Evolutionary conservation across 2,329 filamentous ascomycete species (phyloP), one percentile per base, ranked within the genome.

Genomic region (Lasiodiplodia sp.): DNA sequence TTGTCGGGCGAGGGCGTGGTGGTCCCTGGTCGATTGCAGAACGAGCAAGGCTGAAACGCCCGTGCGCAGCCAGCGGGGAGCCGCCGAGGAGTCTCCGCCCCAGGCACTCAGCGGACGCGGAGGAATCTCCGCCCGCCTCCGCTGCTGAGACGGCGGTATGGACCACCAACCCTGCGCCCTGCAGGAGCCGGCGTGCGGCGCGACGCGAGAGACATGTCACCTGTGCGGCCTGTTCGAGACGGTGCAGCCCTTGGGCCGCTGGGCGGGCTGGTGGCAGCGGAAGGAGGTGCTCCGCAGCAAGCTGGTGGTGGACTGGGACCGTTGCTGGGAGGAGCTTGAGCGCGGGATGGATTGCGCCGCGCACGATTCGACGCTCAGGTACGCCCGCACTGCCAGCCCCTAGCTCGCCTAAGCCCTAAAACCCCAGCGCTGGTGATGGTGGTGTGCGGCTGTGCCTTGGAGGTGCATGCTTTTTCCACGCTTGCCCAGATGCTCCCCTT

Each of bases 31-130:
- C 55, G 55, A 47, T 37, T 51, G 58, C 58, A 31, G 18, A 28
- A 16, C 40, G 62, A 47, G 63, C 63, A 66, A 44, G 63, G 51
- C 63, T 66, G 63, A 66, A 66, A 66, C 63, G 63, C 34, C 52
- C 37, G 51, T 66, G 51, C 51, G 21, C 52, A 25, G 47, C 38
- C 31, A 23, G 60, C 44, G 47, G 62, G 60, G 49, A 31, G 34
- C 18, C 37, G 25, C 44, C 62, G 47, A 37, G 60, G 60, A 51
- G 62, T n/a, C 21, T 23, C 47, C 47, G 47, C 38, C 31, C 44
- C 18, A 16, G 37, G 62, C 44, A 53, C 8, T 55, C 21, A 56
- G 51, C 49, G 31, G 34, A 3, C 11, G 14, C 51, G 63, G 63
- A 66, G 52, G 51, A 56, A 56, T 21, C 63, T 66, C 63, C 63